Base-by-base conservation (phyloP, 352 stramenopile species). In the Globisporangium parvum region DNA sequence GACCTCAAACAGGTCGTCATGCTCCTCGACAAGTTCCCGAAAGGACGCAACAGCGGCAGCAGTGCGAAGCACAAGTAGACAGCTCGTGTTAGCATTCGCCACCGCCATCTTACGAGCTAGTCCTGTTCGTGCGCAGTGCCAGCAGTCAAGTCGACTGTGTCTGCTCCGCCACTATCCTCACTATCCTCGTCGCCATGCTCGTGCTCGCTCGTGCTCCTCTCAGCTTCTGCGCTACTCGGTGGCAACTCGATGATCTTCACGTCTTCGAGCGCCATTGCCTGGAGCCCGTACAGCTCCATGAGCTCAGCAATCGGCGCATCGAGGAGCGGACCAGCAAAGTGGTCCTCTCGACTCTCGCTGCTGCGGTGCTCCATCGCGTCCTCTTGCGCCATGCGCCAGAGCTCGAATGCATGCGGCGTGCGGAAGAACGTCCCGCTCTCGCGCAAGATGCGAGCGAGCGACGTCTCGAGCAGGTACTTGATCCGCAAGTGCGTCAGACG, bases 331-430 rank as follows among this genome's bases (percentile, higher is more conserved):
- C 75, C 75, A 5, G 67, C 61, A 48, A 88, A 75, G n/a, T 63
- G 45, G 40, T 71, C 50, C 20, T 83, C 77, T 63, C 53, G 6
- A 55, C 70, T 39, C 57, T 49, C 74, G 52, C 0, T 17, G 45
- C 17, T 18, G 6, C 67, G 71, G 39, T 85, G 60, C 47, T 71
- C 57, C 6, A 53, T 37, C 4, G 67, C 64, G 57, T 90, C 79
- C 53, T 90, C 77, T 63, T 85, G 77, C 49, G 84, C 73, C 80
- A 90, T 90, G 17, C 75, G 61, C 77, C 80, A 90, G 21, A 72
- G 41, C 47, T 90, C 77, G 47, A 69, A 90, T 48, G 85, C 71
- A 44, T 79, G 44, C 1, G 73, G 55, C 6, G 55, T 57, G 11
- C 73, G 65, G 31, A 90, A 88, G 58, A 85, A 63, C 10, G 80